Evolutionary conservation across 768 basidiomycete species (phyloP).

Genomic region (Leucocoprinus leucothites): DNA sequence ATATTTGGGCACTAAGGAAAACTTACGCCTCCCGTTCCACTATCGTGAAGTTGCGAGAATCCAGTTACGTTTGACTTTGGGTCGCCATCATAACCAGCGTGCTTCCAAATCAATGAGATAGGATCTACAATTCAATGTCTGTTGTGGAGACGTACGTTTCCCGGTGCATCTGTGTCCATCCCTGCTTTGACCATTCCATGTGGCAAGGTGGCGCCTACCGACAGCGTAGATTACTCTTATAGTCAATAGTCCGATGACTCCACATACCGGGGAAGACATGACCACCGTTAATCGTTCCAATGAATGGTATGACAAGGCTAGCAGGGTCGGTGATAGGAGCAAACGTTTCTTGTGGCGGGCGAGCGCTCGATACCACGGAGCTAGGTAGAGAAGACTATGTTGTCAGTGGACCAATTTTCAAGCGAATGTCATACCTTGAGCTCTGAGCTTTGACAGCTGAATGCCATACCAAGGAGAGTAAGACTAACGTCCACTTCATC

Average conservation of each 20-base stretch:
- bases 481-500: not conserved
- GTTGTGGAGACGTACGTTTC: slow-evolving; percentile 35
- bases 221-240: not conserved
- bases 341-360: no score
- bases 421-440: not conserved
- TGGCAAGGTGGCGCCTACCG: slow-evolving; percentile 57
- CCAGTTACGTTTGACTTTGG: slow-evolving; percentile 44
- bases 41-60: slow-evolving; percentile 63
- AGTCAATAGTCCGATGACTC: not conserved
- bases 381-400: no score
- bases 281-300: slow-evolving; percentile 62
- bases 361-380: no score
- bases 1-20: not conserved
- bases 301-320: slow-evolving; percentile 54
- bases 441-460: slow-evolving; percentile 4
- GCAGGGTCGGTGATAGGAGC: slow-evolving; percentile 32
- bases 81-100: slow-evolving; percentile 48
- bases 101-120: slow-evolving; percentile 22
- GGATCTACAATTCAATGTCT: not conserved
- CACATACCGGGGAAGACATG: slow-evolving; percentile 63
- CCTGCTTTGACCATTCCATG: slow-evolving; percentile 69
- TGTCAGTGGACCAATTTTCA: no score
- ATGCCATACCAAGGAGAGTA: not conserved
- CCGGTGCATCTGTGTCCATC: slow-evolving; percentile 57
- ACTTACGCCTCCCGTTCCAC: slow-evolving; percentile 58